Percentiles rank a stretch among this genome's conserved stretches.
Evolutionary conservation across 192 early-diverging fungal species (phyloP).

Genomic region (Backusella liffmaniae): DNA sequence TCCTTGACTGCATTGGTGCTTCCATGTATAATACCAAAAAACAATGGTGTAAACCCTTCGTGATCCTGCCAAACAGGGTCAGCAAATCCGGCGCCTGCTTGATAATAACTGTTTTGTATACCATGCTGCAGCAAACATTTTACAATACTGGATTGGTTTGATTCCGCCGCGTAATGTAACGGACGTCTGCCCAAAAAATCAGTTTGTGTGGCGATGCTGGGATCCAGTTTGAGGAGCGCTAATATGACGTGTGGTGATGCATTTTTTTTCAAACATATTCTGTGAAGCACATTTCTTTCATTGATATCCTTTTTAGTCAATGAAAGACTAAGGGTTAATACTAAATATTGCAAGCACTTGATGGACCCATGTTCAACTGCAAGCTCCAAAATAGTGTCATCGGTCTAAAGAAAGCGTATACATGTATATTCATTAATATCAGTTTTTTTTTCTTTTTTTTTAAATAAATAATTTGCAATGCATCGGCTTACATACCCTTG

Average conservation of each 20-base stretch:
- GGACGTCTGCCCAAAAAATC: constrained; percentile 60
- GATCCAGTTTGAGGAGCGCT: constrained; percentile 7
- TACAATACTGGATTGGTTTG: constrained; percentile 45
- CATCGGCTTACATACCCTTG: not conserved
- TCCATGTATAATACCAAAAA: constrained; percentile 58
- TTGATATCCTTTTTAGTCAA: constrained; percentile 50
- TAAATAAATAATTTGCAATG: not conserved
- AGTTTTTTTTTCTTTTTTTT: not conserved
- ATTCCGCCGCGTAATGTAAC: constrained; percentile 60
- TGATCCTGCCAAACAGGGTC: constrained; percentile 54
- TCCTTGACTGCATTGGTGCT: constrained; percentile 42
- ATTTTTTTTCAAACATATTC: constrained; percentile 25
- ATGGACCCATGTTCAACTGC: constrained; percentile 39
- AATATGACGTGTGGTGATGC: constrained; percentile 32
- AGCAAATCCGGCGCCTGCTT: constrained; percentile 24
- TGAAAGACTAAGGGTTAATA: constrained; percentile 30
- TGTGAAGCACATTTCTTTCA: constrained; percentile 59
- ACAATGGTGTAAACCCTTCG: constrained; percentile 62
- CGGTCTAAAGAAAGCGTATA: not conserved
- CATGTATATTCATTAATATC: not conserved
- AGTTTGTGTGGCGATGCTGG: constrained; percentile 28
- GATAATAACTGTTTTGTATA: constrained; percentile 36
- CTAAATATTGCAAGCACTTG: constrained; percentile 37
- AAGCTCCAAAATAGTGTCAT: constrained; percentile 1
- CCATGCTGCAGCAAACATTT: constrained; percentile 43